These are phyloP conservation scores for Oryza glaberrima DNA, from an alignment of 176 grass and related monocot genomes.

Conservation along the genomic window DNA sequence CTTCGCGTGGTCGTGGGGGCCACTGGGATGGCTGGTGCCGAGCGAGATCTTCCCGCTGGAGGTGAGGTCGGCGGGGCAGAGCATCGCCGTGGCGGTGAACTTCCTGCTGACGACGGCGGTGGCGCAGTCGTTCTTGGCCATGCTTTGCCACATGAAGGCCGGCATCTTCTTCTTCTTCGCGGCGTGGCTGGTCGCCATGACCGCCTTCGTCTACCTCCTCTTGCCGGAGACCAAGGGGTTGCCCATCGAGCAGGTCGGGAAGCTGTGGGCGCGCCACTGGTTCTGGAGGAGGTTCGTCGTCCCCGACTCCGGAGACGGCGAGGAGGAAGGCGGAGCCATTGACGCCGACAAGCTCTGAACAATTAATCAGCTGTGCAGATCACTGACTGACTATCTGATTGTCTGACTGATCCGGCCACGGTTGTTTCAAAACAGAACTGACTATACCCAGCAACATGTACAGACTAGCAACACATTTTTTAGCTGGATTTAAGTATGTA, in stretches of 20 bases:
- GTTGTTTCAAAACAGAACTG: too few species aligned
- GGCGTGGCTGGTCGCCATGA: conserved; percentile 28
- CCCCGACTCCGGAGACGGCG: neutral
- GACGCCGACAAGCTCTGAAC: neutral
- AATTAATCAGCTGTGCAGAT: too few species aligned
- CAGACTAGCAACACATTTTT: too few species aligned
- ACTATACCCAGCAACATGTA: too few species aligned
- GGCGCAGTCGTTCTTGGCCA: conserved; percentile 35
- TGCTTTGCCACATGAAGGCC: conserved; percentile 37
- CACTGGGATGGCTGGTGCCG: conserved; percentile 45
- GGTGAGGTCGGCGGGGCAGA: conserved; percentile 38
- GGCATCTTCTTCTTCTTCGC: conserved; percentile 29
- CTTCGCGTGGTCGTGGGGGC: conserved; percentile 53
- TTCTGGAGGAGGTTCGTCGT: conserved; percentile 35
- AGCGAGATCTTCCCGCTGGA: conserved; percentile 50
- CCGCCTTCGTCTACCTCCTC: conserved; percentile 17
- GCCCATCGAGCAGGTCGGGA: neutral
- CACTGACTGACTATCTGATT: too few species aligned
- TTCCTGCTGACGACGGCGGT: conserved; percentile 11
- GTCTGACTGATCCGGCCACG: too few species aligned
- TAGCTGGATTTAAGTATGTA: too few species aligned
- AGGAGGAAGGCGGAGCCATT: neutral
- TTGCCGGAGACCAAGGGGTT: conserved; percentile 8
- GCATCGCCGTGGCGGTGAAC: conserved; percentile 31
- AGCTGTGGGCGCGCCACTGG: conserved; percentile 16